A percentile compares a stretch with the other conserved stretches of the same genome.
Evolutionary conservation across 2,329 filamentous ascomycete genomes (phyloP).

Genomic region (Fusarium dimerum): DNA sequence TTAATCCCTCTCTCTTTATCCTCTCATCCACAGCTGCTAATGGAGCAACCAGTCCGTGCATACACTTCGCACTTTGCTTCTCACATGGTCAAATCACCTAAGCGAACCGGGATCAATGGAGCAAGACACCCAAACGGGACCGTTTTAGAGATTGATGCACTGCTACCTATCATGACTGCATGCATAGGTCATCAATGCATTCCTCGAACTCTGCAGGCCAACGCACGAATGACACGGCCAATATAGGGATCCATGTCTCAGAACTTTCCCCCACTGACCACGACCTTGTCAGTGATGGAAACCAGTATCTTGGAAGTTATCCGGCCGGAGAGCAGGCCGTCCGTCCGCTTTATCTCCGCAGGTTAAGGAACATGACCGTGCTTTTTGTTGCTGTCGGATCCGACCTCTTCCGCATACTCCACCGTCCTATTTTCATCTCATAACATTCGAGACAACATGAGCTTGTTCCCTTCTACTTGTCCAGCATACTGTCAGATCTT

Average conservation of each 20-base stretch:
- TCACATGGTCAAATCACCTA: conserved; percentile 3
- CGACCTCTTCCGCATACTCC: background rate
- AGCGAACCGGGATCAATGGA: conserved; percentile 10
- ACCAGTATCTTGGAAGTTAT: background rate
- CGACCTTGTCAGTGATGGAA: conserved; percentile 2
- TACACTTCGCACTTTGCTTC: background rate
- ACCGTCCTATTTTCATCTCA: background rate
- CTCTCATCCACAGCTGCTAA: background rate
- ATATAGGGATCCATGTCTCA: conserved; percentile 9
- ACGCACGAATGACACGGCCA: conserved; percentile 21
- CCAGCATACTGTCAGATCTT: too few species aligned
- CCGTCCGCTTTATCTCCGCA: background rate
- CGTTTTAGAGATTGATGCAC: conserved; percentile 16
- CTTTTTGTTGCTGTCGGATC: background rate
- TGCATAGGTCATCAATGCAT: conserved; percentile 26
- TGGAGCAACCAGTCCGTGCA: background rate
- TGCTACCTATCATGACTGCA: conserved; percentile 31
- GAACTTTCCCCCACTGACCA: conserved; percentile 21
- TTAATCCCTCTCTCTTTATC: too few species aligned
- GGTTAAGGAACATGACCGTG: background rate
- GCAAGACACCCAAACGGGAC: conserved; percentile 16
- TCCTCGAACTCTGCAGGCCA: conserved; percentile 20
- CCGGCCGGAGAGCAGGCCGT: conserved; percentile 6
- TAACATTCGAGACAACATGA: too few species aligned
- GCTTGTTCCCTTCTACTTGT: too few species aligned